A percentile compares a stretch with the other conserved stretches of the same genome.
Conservation (phyloP, 225 moss, liverwort and hornwort species). For the Sphagnum tenellum region DNA sequence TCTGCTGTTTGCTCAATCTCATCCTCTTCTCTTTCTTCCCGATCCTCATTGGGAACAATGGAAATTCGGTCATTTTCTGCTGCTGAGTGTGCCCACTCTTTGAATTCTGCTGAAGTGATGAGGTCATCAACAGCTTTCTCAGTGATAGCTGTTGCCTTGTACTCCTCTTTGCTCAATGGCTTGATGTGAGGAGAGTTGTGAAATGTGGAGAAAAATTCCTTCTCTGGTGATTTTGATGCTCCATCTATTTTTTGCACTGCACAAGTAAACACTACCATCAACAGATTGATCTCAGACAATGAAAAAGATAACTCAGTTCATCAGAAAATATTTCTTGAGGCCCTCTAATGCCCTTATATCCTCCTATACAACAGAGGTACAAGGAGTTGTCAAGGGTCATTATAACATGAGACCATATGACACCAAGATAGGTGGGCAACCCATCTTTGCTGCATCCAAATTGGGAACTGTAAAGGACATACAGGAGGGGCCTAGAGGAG, state of each 20-base stretch:
- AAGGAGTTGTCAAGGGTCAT: too few relatives aligned
- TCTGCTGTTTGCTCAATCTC: constrained; percentile 47
- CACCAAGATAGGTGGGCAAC: too few relatives aligned
- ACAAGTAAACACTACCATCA: too few relatives aligned
- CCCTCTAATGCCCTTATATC: too few relatives aligned
- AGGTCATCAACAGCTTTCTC: constrained; percentile 35
- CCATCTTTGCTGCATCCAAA: too few relatives aligned
- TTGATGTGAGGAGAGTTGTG: constrained; percentile 47
- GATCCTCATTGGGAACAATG: constrained; percentile 47
- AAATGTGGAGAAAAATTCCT: constrained; percentile 42
- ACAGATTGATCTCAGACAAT: too few relatives aligned
- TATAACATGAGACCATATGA: too few relatives aligned
- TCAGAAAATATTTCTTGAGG: too few relatives aligned
- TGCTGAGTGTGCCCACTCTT: constrained; percentile 35
- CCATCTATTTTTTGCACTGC: constrained; percentile 5
- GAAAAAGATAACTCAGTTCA: too few relatives aligned
- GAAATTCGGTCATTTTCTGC: constrained; percentile 32
- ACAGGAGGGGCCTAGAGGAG: too few relatives aligned
- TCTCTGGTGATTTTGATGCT: constrained; percentile 10
- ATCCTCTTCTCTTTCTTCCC: constrained; percentile 47
- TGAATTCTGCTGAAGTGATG: constrained; percentile 32
- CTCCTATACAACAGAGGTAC: too few relatives aligned
- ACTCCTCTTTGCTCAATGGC: constrained; percentile 36
- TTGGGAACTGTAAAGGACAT: too few relatives aligned
- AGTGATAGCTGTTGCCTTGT: constrained; percentile 48